Base-by-base conservation (phyloP, 345 rosid genomes). In the Populus davidiana region DNA sequence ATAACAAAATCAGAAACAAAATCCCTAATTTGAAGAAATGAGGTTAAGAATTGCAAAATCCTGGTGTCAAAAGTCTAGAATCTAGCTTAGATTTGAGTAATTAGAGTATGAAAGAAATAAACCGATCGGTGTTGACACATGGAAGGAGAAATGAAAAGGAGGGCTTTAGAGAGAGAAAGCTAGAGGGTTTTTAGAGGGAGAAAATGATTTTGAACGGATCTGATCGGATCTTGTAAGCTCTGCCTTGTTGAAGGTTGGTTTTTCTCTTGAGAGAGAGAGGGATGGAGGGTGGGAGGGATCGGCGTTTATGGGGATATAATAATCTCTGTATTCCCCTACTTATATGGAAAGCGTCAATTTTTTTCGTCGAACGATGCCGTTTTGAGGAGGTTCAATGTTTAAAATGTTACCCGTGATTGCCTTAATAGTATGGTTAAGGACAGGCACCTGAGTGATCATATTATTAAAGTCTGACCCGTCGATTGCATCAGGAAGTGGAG, bases 191-290 rank as follows among this genome's bases (percentile, higher is more conserved):
- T 9, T n/a, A n/a, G 5, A n/a, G 0, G n/a, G 63, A 56, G 63
- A 56, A n/a, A 10, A 21, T 56, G 29, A 56, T 23, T 56, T n/a
- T 9, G 63, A 73, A 63, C 79, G 78, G 88, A 85, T 83, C 88
- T 83, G 88, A 83, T 76, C 86, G 82, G 87, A 86, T 85, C 86
- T 78, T 79, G 72, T 0, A 78, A 76, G 73, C 52, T 69, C 75
- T 49, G 70, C 41, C 23, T 39, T 44, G 36, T 65, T 75, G 77
- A 38, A 44, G 44, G n/a, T 25, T 41, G 20, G 20, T 33, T 72
- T 68, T 50, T 33, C 38, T 47, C 70, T 63, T 54, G 39, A 29
- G 17, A 11, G 5, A 25, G 20, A 1, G 29, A 0, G 39, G 0
- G 38, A 10, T 10, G 8, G n/a, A 16, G 67, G 12, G n/a, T 5